Evolutionary conservation across 805 yeast species (phyloP).

Genomic region (Saccharomycodes ludwigii): DNA sequence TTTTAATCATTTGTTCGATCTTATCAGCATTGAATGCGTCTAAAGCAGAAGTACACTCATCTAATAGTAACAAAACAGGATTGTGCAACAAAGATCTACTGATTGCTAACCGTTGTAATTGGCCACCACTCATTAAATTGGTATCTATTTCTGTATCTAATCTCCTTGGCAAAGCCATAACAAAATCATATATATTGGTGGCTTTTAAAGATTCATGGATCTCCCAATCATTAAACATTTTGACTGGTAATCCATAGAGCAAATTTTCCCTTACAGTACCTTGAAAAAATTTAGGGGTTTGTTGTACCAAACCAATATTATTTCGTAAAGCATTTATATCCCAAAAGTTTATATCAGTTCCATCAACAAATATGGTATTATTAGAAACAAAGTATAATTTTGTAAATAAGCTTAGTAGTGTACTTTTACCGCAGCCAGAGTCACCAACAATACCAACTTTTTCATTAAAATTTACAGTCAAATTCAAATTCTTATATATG

Average conservation of each 20-base stretch:
- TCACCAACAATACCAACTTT: constrained; percentile 65
- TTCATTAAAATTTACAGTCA: constrained; percentile 33
- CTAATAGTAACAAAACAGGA: constrained; percentile 53
- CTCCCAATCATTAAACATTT: constrained; percentile 22
- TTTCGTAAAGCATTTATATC: constrained; percentile 38
- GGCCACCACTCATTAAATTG: constrained; percentile 72
- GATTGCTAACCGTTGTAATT: constrained; percentile 71
- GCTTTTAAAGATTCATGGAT: constrained; percentile 29
- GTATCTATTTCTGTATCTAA: constrained; percentile 46
- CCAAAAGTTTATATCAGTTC: constrained; percentile 33
- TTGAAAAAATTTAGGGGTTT: constrained; percentile 56
- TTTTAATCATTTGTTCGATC: constrained; percentile 37
- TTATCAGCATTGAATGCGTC: constrained; percentile 48
- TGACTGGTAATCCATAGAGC: constrained; percentile 38
- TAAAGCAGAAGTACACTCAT: constrained; percentile 83
- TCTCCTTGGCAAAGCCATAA: constrained; percentile 42
- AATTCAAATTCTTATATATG: constrained; percentile 31
- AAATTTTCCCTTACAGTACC: constrained; percentile 67
- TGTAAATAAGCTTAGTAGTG: constrained; percentile 45
- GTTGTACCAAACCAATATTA: constrained; percentile 60
- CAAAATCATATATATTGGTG: constrained; percentile 43
- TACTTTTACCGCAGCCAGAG: constrained; percentile 90
- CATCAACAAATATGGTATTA: constrained; percentile 33
- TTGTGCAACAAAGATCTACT: constrained; percentile 66
- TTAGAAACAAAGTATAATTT: constrained; percentile 34